Percentiles rank a stretch among this genome's conserved stretches.
Conservation (phyloP, 176 grass and related monocot species). For the Rhynchospora pubera region DNA sequence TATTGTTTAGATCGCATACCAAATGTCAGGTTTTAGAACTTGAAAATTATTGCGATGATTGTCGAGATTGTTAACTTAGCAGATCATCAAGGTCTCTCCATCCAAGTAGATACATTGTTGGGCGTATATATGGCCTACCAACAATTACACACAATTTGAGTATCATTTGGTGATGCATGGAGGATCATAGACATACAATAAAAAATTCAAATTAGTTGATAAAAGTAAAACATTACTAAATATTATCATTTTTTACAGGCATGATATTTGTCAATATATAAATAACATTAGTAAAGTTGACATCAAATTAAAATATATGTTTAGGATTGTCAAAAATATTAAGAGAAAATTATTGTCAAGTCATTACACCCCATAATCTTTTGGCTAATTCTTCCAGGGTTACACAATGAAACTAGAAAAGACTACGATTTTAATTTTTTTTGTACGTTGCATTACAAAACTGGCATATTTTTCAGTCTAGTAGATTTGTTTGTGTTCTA, state of each 20-base stretch:
- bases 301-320: too few species aligned
- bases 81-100: too few species aligned
- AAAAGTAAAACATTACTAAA: not conserved
- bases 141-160: not conserved
- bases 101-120: too few species aligned
- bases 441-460: not conserved
- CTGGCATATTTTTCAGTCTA: not conserved
- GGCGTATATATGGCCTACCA: too few species aligned
- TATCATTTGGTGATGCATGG: not conserved
- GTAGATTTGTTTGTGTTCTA: not conserved
- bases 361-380: not conserved
- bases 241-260: not conserved
- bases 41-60: too few species aligned
- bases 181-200: not conserved
- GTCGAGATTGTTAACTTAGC: too few species aligned
- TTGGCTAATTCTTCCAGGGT: not conserved
- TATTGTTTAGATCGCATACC: too few species aligned
- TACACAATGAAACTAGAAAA: not conserved
- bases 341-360: not conserved
- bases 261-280: not conserved
- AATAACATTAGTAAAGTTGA: too few species aligned
- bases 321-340: not conserved
- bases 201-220: not conserved
- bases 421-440: not conserved
- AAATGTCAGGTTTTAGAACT: too few species aligned